phyloP scores from a whole-genome alignment of 345 rosid species.

The Acer saccharum region DNA sequence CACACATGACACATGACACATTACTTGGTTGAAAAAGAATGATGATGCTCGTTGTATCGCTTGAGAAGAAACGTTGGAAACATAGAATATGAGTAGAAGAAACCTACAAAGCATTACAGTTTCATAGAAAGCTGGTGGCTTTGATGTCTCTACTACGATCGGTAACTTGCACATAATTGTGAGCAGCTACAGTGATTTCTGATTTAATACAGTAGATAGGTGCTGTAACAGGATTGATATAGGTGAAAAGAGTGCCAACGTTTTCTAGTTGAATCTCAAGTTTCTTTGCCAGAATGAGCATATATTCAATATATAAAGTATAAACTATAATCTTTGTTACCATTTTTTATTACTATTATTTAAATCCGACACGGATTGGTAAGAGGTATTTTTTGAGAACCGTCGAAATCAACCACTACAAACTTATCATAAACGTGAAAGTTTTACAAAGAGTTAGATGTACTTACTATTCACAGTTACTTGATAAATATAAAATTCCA shows the following conservation, averaged over 20 bases:
- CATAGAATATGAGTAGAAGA: neutral
- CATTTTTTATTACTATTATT: neutral
- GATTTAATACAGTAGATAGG: neutral
- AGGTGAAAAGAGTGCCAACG: neutral
- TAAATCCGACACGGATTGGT: no score
- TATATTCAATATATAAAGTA: neutral
- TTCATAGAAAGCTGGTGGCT: neutral
- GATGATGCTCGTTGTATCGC: no score
- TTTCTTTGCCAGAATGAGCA: neutral
- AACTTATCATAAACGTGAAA: no score
- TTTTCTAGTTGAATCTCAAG: neutral
- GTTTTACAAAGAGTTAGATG: no score
- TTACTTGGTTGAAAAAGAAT: neutral
- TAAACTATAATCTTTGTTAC: neutral
- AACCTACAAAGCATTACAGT: neutral
- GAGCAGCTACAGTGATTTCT: neutral
- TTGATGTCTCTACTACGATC: neutral
- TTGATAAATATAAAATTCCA: no score
- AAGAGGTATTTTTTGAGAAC: no score
- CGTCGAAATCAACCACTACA: no score
- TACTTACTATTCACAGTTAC: no score
- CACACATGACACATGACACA: neutral
- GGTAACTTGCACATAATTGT: neutral
- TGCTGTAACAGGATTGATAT: slow-evolving; percentile 2
- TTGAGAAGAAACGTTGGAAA: neutral